A percentile compares a stretch with the other conserved stretches of the same genome.
These are phyloP conservation scores for Elymus sibiricus DNA, from an alignment of 176 grass and related monocot species.

Conservation along the genomic window DNA sequence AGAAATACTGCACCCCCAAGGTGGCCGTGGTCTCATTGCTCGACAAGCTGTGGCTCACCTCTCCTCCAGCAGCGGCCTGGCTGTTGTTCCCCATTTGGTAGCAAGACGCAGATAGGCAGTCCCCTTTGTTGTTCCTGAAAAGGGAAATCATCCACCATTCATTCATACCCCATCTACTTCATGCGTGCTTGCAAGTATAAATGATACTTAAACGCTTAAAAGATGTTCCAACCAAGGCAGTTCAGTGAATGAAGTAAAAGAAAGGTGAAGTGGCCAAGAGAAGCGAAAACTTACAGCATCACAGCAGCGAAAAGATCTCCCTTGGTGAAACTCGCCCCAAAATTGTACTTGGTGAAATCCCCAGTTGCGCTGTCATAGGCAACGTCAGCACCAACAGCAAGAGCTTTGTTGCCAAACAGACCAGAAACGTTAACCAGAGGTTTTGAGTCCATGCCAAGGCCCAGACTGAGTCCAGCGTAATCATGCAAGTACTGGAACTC, in stretches of 20 bases:
- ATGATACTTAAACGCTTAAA: too few species aligned
- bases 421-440: slow-evolving; percentile 64
- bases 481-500: slow-evolving; percentile 77
- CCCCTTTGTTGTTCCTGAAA: slow-evolving; percentile 69
- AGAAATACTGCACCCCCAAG: slow-evolving; percentile 43
- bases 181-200: not conserved
- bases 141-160: not conserved
- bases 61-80: slow-evolving; percentile 41
- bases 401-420: slow-evolving; percentile 48
- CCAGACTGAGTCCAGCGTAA: slow-evolving; percentile 54
- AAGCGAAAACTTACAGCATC: slow-evolving; percentile 55
- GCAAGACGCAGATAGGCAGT: slow-evolving; percentile 44
- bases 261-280: not conserved
- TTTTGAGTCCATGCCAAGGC: slow-evolving; percentile 48
- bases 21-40: slow-evolving; percentile 43
- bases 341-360: slow-evolving; percentile 64
- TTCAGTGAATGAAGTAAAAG: not conserved
- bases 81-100: slow-evolving; percentile 43
- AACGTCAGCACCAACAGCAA: slow-evolving; percentile 66
- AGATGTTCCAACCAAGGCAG: not conserved
- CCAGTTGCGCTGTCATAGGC: slow-evolving; percentile 57
- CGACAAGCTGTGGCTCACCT: slow-evolving; percentile 53
- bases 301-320: slow-evolving; percentile 43
- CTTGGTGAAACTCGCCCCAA: slow-evolving; percentile 47
- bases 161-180: not conserved